These are phyloP conservation scores for Picea sitchensis DNA, from an alignment of 75 land plant species.

Conservation along the genomic window DNA sequence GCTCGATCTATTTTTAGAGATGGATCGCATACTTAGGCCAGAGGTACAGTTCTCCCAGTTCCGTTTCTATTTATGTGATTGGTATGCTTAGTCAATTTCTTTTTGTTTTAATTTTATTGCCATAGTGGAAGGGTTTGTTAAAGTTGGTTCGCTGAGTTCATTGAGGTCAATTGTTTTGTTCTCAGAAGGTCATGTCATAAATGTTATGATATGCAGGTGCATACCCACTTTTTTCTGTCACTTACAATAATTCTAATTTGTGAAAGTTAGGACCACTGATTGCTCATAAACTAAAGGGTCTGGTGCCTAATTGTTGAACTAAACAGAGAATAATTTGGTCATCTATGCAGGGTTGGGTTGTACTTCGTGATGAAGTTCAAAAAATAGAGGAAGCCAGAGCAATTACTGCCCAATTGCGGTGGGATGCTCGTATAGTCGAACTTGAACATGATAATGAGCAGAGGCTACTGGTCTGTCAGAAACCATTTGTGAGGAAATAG, in stretches of 20 bases:
- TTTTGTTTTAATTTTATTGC: neutral
- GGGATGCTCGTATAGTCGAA: constrained; percentile 77
- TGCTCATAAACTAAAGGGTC: neutral
- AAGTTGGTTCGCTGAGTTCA: neutral
- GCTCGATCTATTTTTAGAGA: constrained; percentile 57
- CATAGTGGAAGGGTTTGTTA: constrained; percentile 1
- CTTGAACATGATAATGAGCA: constrained; percentile 55
- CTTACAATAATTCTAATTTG: too few relatives aligned
- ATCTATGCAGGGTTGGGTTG: constrained; percentile 56
- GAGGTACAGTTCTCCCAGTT: constrained; percentile 48
- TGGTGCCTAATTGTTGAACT: neutral
- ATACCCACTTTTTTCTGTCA: too few relatives aligned
- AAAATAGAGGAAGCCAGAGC: constrained; percentile 55
- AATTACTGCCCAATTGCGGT: constrained; percentile 44
- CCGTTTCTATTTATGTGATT: constrained; percentile 13
- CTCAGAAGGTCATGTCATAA: neutral
- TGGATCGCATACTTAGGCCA: constrained; percentile 84
- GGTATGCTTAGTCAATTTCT: neutral
- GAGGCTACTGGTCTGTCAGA: constrained; percentile 69
- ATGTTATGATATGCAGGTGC: too few relatives aligned
- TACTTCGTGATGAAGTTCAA: constrained; percentile 39
- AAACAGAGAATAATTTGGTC: constrained; percentile 8
- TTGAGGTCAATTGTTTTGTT: neutral
- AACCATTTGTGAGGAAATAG: constrained; percentile 55
- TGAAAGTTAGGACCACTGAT: neutral